Evolutionary conservation across 352 stramenopile genomes (phyloP), one percentile per base, ranked within the genome.

Genomic region (Saprolegnia diclina): DNA sequence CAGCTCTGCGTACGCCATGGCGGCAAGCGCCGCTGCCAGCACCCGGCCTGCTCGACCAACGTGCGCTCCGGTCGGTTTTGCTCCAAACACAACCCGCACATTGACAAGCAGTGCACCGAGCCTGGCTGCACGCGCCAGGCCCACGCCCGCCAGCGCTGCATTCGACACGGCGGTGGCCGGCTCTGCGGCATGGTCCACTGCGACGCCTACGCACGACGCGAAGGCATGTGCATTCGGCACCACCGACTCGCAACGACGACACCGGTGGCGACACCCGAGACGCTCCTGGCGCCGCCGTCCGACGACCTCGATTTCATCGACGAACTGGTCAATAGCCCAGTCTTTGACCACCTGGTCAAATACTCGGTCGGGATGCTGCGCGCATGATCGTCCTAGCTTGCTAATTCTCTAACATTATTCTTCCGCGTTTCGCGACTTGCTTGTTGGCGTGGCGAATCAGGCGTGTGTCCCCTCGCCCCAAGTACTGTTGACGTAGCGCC

Each of bases 211-310:
- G 84, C 84, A 40, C 79, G 84, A 29, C 76, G 82, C 37, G 89
- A 90, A 72, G 84, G 84, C 5, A 74, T 90, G 9, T 92, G 84
- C 71, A 90, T 81, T n/a, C 80, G 90, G 71, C 82, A 90, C 73
- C 89, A 87, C 26, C 83, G 83, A 53, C 37, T 62, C n/a, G 26
- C 5, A 3, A 10, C 42, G 11, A 7, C 11, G 42, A 48, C 42
- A 7, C 42, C 11, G 42, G 7, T 48, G 1, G 42, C 42, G 1
- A 14, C 42, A 7, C 42, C 18, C 13, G 42, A 48, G 13, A 4
- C 42, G 18, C 11, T 48, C 42, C 18, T 35, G 29, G 29, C 52
- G 11, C 11, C 35, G 52, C 11, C 11, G 11, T 35, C 13, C 11
- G 52, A 59, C 24, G 52, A 59, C 16, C 35, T 59, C 19, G 52